phyloP scores from a whole-genome alignment of 148 eudicot genomes.

The Agrostemma githago region DNA sequence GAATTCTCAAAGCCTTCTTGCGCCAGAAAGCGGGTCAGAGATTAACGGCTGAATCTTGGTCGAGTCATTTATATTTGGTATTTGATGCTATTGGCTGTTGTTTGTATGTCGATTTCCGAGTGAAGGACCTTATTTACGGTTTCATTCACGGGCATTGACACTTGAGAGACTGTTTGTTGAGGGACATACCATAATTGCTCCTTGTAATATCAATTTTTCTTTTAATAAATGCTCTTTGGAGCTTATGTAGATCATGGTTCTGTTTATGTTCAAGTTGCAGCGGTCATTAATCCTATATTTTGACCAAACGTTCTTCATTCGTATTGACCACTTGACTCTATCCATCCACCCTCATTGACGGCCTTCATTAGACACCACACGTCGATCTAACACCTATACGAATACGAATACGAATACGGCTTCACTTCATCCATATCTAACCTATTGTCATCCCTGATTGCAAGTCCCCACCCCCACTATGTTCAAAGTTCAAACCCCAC shows the following conservation, averaged over 20 bases:
- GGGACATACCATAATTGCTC: not conserved
- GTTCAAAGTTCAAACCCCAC: too few relatives aligned
- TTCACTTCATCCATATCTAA: too few relatives aligned
- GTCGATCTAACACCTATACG: too few relatives aligned
- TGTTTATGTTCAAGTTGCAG: not conserved
- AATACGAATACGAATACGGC: too few relatives aligned
- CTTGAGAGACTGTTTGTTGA: not conserved
- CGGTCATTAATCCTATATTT: too few relatives aligned
- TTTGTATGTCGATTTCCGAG: not conserved
- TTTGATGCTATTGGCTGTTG: not conserved
- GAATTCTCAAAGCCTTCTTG: conserved; percentile 39
- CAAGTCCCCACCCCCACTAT: too few relatives aligned
- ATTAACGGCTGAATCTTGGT: conserved; percentile 2
- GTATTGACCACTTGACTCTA: too few relatives aligned
- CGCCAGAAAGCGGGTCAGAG: conserved; percentile 15
- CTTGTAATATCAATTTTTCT: too few relatives aligned
- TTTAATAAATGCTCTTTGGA: not conserved
- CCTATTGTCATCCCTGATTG: too few relatives aligned
- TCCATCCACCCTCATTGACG: too few relatives aligned
- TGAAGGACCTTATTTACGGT: not conserved
- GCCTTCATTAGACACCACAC: too few relatives aligned
- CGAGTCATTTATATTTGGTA: not conserved
- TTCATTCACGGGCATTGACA: not conserved
- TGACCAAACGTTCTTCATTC: too few relatives aligned
- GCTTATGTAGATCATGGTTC: not conserved